A percentile compares a stretch with the other conserved stretches of the same genome.
These are phyloP conservation scores for Chaetomiaceae sp. DNA, from an alignment of 2,329 filamentous ascomycete species.

Conservation along the genomic window DNA sequence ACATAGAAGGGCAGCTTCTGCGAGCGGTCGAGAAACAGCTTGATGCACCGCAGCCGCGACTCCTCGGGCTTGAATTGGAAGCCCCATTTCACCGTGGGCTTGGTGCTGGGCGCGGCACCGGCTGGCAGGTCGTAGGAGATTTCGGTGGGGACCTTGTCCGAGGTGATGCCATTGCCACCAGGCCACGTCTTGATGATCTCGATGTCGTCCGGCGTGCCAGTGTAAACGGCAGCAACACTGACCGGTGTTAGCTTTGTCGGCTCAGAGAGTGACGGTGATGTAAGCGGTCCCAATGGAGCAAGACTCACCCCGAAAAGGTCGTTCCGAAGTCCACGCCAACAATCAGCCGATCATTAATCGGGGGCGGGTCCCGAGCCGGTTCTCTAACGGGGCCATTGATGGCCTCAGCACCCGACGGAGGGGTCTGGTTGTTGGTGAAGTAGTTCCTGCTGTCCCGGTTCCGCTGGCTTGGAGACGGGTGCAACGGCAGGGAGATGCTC, in stretches of 20 bases:
- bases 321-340: constrained; percentile 80
- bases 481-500: constrained; percentile 48
- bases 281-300: background rate
- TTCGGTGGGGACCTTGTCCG: constrained; percentile 78
- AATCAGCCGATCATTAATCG: constrained; percentile 58
- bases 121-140: constrained; percentile 55
- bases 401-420: constrained; percentile 53
- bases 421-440: constrained; percentile 43
- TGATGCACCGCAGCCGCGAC: constrained; percentile 71
- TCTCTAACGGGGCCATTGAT: constrained; percentile 57
- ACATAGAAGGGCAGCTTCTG: constrained; percentile 79
- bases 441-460: constrained; percentile 52
- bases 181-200: constrained; percentile 84
- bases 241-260: constrained; percentile 5
- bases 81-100: constrained; percentile 63
- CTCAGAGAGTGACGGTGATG: background rate
- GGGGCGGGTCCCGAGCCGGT: constrained; percentile 44
- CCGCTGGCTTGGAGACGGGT: constrained; percentile 41
- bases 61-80: constrained; percentile 78
- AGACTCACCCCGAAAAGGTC: constrained; percentile 67
- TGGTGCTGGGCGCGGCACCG: constrained; percentile 32
- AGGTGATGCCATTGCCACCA: constrained; percentile 78
- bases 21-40: constrained; percentile 73
- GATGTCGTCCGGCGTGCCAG: constrained; percentile 69
- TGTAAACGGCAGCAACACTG: constrained; percentile 67